phyloP scores from a whole-genome alignment of 805 yeast species.

The Candida tallmaniae region DNA sequence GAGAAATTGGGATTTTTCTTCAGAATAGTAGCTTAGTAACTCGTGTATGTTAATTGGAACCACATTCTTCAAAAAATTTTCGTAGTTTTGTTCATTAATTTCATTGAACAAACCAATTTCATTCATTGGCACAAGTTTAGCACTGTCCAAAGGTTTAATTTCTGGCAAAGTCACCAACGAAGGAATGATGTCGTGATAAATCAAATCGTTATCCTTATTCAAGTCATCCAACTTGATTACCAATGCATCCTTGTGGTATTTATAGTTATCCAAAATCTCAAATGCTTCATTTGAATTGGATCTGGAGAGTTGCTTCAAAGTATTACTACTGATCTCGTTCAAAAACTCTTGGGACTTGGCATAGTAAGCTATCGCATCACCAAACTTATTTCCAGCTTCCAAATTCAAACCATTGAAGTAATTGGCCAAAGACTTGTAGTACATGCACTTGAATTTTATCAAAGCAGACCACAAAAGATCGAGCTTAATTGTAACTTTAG shows the following conservation, averaged over 20 bases:
- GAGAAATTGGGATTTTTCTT: conserved; percentile 74
- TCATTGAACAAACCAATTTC: conserved; percentile 40
- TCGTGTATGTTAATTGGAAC: conserved; percentile 87
- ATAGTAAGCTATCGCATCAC: conserved; percentile 69
- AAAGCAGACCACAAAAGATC: conserved; percentile 48
- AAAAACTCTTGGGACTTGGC: conserved; percentile 46
- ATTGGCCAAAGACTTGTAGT: conserved; percentile 56
- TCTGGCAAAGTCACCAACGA: conserved; percentile 54
- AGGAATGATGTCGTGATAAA: conserved; percentile 79
- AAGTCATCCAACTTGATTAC: conserved; percentile 38
- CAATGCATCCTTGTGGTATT: conserved; percentile 38
- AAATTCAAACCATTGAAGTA: conserved; percentile 55
- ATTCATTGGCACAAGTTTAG: conserved; percentile 53
- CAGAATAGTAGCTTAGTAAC: conserved; percentile 81
- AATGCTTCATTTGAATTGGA: conserved; percentile 23
- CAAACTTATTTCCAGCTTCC: conserved; percentile 57
- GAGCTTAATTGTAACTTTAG: conserved; percentile 22
- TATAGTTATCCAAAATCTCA: conserved; percentile 37
- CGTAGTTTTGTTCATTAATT: conserved; percentile 33
- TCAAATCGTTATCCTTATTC: conserved; percentile 83
- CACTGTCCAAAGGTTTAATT: conserved; percentile 65
- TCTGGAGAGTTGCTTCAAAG: conserved; percentile 21
- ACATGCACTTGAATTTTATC: conserved; percentile 48
- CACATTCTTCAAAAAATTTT: conserved; percentile 68
- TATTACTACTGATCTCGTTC: conserved; percentile 26